These are phyloP conservation scores for Rhododendron griersonianum DNA, from an alignment of 148 eudicot genomes.

Conservation along the genomic window DNA sequence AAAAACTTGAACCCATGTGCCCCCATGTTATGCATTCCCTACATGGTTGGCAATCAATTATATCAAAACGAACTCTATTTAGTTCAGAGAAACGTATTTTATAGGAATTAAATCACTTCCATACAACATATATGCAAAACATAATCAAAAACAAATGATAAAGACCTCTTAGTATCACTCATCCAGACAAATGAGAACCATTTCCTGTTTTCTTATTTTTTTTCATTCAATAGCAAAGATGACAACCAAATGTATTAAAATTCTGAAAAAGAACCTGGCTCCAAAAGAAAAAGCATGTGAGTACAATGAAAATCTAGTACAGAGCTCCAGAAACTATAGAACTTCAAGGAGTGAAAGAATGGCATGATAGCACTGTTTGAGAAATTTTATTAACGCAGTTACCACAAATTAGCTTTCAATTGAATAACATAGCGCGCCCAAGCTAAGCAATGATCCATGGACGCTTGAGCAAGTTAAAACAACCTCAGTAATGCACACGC, in stretches of 20 bases:
- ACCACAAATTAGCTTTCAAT: not conserved
- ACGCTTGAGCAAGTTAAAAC: not conserved
- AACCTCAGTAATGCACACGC: not conserved
- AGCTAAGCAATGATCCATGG: not conserved
- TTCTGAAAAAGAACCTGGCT: not conserved
- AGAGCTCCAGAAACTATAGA: not conserved
- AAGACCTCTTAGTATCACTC: not conserved
- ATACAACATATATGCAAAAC: not conserved
- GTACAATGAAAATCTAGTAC: not conserved
- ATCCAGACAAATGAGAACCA: not conserved
- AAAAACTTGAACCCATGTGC: conserved; percentile 9
- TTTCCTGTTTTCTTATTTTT: not conserved
- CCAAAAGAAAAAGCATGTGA: not conserved
- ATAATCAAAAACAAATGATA: not conserved
- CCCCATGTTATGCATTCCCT: conserved; percentile 51
- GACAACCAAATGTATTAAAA: not conserved
- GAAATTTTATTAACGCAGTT: not conserved
- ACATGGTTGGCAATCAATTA: conserved; percentile 11
- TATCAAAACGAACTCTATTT: not conserved
- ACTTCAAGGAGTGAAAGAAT: not conserved
- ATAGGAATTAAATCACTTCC: not conserved
- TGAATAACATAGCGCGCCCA: not conserved
- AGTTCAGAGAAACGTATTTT: not conserved
- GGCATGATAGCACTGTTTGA: not conserved
- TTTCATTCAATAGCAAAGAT: not conserved